phyloP scores from a whole-genome alignment of 2,329 filamentous ascomycete genomes.

The Waltergamsia citrina region DNA sequence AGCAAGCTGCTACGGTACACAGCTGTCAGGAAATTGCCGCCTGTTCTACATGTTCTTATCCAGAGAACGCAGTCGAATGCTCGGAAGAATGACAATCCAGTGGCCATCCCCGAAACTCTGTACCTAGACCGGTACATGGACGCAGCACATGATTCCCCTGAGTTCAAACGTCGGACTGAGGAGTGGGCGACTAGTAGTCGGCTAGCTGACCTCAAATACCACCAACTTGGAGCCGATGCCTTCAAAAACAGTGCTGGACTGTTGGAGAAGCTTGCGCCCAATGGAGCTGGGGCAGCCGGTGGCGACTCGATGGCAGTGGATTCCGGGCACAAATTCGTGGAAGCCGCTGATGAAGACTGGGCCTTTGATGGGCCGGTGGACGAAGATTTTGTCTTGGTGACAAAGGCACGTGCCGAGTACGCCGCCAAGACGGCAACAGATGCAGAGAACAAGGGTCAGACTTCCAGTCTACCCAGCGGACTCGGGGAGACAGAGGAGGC shows the following conservation, averaged over 20 bases:
- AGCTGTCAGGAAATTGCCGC: constrained; percentile 67
- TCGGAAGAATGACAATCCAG: constrained; percentile 66
- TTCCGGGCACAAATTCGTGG: neutral
- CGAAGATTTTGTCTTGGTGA: constrained; percentile 22
- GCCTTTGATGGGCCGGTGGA: constrained; percentile 27
- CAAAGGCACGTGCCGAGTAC: constrained; percentile 2
- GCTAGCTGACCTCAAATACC: constrained; percentile 37
- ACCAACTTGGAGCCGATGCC: constrained; percentile 2
- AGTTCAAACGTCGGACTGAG: constrained; percentile 56
- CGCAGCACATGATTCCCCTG: constrained; percentile 45
- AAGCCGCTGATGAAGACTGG: constrained; percentile 18
- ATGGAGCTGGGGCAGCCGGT: no score
- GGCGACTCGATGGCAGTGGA: constrained; percentile 1
- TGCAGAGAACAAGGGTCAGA: neutral
- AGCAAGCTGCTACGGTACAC: constrained; percentile 55
- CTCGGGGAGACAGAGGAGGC: constrained; percentile 8
- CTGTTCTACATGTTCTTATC: constrained; percentile 81
- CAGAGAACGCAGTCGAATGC: constrained; percentile 70
- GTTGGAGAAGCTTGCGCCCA: neutral
- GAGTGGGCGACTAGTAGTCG: constrained; percentile 67
- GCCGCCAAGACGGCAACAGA: neutral
- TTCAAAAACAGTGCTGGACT: neutral
- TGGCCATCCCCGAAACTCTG: constrained; percentile 71
- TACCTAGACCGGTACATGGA: constrained; percentile 87
- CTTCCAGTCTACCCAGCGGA: neutral